phyloP scores from a whole-genome alignment of 116 monocot species.

The Phalaenopsis hybrid region DNA sequence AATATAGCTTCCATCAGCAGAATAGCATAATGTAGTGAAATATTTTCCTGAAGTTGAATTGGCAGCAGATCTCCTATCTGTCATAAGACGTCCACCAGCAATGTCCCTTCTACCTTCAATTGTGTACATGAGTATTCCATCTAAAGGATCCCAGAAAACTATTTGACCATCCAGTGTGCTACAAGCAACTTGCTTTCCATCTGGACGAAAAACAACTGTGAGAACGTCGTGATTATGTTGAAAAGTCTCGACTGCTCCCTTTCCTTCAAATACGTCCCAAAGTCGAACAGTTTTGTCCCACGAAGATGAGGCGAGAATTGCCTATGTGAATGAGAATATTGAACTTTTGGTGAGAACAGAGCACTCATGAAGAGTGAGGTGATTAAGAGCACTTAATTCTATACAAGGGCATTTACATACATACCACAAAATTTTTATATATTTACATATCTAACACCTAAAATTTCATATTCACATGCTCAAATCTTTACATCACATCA shows the following conservation, averaged over 20 bases:
- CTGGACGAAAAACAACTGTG: slow-evolving; percentile 86
- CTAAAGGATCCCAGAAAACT: slow-evolving; percentile 89
- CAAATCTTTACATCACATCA: too few species aligned
- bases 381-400: neutral
- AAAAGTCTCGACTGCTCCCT: slow-evolving; percentile 93
- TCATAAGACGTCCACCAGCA: slow-evolving; percentile 89
- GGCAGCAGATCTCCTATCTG: slow-evolving; percentile 77
- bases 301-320: slow-evolving; percentile 87
- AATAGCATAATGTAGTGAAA: slow-evolving; percentile 91
- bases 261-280: slow-evolving; percentile 93
- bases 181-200: slow-evolving; percentile 93
- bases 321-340: slow-evolving; percentile 27
- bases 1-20: slow-evolving; percentile 95
- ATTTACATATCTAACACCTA: too few species aligned
- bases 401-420: too few species aligned
- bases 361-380: neutral
- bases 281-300: slow-evolving; percentile 97
- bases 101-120: slow-evolving; percentile 96
- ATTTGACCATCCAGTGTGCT: slow-evolving; percentile 95
- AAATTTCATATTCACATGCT: too few species aligned
- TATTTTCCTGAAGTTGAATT: slow-evolving; percentile 84
- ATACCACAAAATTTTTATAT: too few species aligned
- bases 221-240: slow-evolving; percentile 94
- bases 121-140: slow-evolving; percentile 78
- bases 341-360: slow-evolving; percentile 4